phyloP scores from a whole-genome alignment of 371 early-diverging fungal genomes.

The Thermomucor indicae-seudaticae region DNA sequence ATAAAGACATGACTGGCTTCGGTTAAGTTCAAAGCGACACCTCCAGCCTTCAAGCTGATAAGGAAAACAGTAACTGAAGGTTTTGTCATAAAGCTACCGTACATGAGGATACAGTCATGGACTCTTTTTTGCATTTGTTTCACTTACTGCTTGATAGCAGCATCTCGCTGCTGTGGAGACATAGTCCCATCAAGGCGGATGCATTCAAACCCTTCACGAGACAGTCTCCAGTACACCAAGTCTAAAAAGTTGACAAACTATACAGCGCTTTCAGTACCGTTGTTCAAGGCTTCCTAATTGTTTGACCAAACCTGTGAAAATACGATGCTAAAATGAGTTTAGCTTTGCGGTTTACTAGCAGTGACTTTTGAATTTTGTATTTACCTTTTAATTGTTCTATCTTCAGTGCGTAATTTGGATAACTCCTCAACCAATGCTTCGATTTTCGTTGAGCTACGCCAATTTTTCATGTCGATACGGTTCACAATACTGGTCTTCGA shows the following conservation, averaged over 20 bases:
- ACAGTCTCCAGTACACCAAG: constrained; percentile 91
- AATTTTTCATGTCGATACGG: constrained; percentile 83
- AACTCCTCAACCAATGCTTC: constrained; percentile 93
- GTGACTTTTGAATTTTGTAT: neutral
- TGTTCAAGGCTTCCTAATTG: neutral
- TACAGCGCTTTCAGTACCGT: constrained; percentile 28
- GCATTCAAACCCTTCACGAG: constrained; percentile 88
- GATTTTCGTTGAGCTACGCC: constrained; percentile 87
- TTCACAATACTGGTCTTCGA: constrained; percentile 84
- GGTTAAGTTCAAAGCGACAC: constrained; percentile 93
- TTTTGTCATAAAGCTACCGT: constrained; percentile 69
- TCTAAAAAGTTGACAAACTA: constrained; percentile 95
- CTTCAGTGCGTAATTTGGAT: constrained; percentile 67
- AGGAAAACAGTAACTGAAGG: constrained; percentile 86
- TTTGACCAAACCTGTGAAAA: constrained; percentile 35
- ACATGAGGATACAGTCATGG: neutral
- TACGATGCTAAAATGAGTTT: constrained; percentile 25
- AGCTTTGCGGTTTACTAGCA: neutral
- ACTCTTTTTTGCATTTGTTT: neutral
- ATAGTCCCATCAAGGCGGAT: constrained; percentile 95
- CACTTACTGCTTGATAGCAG: constrained; percentile 60
- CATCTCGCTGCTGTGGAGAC: constrained; percentile 79
- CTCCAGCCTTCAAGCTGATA: constrained; percentile 93
- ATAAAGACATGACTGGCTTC: constrained; percentile 92
- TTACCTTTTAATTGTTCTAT: constrained; percentile 75